phyloP scores from a whole-genome alignment of 225 moss, liverwort and hornwort genomes.

The Bryum argenteum region DNA sequence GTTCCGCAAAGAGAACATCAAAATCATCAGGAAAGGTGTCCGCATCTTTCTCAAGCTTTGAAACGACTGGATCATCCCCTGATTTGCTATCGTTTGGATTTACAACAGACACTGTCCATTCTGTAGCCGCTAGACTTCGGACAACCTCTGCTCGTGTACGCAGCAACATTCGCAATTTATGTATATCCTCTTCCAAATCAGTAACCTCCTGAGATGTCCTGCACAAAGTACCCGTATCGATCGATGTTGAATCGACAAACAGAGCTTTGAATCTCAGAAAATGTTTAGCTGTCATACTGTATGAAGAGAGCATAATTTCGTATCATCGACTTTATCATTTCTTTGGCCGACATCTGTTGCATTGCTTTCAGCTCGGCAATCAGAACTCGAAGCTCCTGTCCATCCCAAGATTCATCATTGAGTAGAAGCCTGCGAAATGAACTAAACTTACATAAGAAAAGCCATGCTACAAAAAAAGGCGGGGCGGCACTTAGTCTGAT shows the following conservation, averaged over 20 bases:
- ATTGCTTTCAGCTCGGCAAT: conserved; percentile 46
- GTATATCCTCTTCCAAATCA: conserved; percentile 42
- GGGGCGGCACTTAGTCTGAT: background rate
- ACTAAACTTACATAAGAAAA: conserved; percentile 12
- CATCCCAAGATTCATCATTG: conserved; percentile 30
- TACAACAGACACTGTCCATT: conserved; percentile 24
- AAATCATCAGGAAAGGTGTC: conserved; percentile 59
- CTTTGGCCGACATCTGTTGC: conserved; percentile 43
- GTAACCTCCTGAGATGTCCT: conserved; percentile 52
- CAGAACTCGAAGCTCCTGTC: conserved; percentile 54
- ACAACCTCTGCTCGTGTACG: conserved; percentile 36
- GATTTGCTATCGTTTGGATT: background rate
- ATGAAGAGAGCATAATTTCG: conserved; percentile 46
- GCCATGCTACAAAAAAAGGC: background rate
- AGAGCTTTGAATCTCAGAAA: too few species aligned
- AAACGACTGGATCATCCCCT: conserved; percentile 15
- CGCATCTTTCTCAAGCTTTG: conserved; percentile 23
- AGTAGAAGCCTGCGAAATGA: conserved; percentile 22
- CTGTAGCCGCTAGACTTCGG: conserved; percentile 32
- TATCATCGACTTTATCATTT: conserved; percentile 51
- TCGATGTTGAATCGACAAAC: too few species aligned
- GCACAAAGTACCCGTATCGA: background rate
- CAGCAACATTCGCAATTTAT: conserved; percentile 41
- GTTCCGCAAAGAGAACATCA: conserved; percentile 72
- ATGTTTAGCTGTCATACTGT: conserved; percentile 36